Conservation (phyloP, 108 stramenopile genomes). For the Skeletonema costatum region DNA sequence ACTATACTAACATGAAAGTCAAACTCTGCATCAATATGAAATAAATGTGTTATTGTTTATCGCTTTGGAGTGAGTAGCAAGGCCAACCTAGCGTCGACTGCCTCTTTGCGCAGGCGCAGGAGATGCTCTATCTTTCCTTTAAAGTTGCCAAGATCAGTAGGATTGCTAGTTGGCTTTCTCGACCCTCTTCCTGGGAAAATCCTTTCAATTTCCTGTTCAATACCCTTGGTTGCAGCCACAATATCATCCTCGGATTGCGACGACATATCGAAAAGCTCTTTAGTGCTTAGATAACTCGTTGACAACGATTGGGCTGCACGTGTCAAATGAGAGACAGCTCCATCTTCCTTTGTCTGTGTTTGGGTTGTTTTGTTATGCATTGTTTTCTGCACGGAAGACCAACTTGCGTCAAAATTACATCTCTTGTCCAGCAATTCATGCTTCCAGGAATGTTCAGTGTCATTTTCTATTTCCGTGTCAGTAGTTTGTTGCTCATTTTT, state of each 20-base stretch:
- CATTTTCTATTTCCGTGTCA: not conserved
- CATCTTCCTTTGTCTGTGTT: not conserved
- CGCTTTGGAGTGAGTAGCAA: constrained; percentile 26
- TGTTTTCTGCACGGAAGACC: constrained; percentile 15
- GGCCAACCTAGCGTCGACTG: constrained; percentile 21
- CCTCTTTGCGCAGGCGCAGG: constrained; percentile 24
- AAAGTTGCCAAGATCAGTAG: constrained; percentile 3
- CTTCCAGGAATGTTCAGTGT: not conserved
- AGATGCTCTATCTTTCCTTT: constrained; percentile 19
- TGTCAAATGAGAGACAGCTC: constrained; percentile 3
- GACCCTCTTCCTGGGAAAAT: constrained; percentile 30
- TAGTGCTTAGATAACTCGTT: constrained; percentile 10
- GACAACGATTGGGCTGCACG: constrained; percentile 20
- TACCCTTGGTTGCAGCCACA: constrained; percentile 5
- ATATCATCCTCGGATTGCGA: constrained; percentile 20
- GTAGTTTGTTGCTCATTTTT: not conserved
- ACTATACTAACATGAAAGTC: constrained; percentile 16
- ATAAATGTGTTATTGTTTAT: not conserved
- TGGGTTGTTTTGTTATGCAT: not conserved
- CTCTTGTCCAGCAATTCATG: constrained; percentile 6
- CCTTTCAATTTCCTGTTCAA: constrained; percentile 15
- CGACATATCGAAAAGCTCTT: constrained; percentile 4
- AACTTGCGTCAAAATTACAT: not conserved
- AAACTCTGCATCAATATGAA: not conserved
- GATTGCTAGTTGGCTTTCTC: not conserved